A percentile compares a stretch with the other conserved stretches of the same genome.
Evolutionary conservation across 192 early-diverging fungal species (phyloP).

Genomic region (Coemansia sp.): DNA sequence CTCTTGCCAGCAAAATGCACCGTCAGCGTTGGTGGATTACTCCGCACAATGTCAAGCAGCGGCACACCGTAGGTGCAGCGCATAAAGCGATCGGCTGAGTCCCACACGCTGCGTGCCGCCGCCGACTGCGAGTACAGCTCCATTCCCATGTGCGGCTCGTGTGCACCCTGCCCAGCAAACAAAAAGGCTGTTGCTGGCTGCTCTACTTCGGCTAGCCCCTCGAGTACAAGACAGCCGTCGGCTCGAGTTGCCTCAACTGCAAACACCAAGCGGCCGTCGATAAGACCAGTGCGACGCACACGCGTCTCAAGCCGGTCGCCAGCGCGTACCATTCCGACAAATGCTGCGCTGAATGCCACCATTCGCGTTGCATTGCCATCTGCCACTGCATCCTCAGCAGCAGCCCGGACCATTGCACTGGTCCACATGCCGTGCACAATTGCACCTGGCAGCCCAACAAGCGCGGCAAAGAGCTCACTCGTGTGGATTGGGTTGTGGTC

Average conservation of each 20-base stretch:
- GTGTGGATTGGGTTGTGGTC: slow-evolving; percentile 97
- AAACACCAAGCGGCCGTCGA: slow-evolving; percentile 86
- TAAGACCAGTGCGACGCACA: slow-evolving; percentile 82
- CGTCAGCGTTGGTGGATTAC: slow-evolving; percentile 78
- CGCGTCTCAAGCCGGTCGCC: slow-evolving; percentile 79
- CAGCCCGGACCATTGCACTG: slow-evolving; percentile 82
- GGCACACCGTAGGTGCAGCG: slow-evolving; percentile 82
- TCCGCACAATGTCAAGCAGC: slow-evolving; percentile 85
- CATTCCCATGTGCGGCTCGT: slow-evolving; percentile 95
- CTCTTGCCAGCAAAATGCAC: slow-evolving; percentile 88
- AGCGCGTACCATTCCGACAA: slow-evolving; percentile 88
- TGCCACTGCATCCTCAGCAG: slow-evolving; percentile 82
- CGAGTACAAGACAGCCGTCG: slow-evolving; percentile 57
- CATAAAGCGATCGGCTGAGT: slow-evolving; percentile 87
- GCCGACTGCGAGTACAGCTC: slow-evolving; percentile 75
- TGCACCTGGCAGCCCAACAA: slow-evolving; percentile 81
- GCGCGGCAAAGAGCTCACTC: slow-evolving; percentile 85
- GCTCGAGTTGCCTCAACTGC: slow-evolving; percentile 51
- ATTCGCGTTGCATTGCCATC: slow-evolving; percentile 81
- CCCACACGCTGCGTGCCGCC: slow-evolving; percentile 87
- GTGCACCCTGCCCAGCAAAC: slow-evolving; percentile 95
- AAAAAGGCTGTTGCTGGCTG: slow-evolving; percentile 81
- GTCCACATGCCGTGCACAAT: slow-evolving; percentile 99
- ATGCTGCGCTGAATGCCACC: slow-evolving; percentile 71
- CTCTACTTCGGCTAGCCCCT: slow-evolving; percentile 84